Percentiles rank a stretch among this genome's conserved stretches.
These are phyloP conservation scores for Phytophthora syringae DNA, from an alignment of 352 stramenopile genomes.

Conservation along the genomic window DNA sequence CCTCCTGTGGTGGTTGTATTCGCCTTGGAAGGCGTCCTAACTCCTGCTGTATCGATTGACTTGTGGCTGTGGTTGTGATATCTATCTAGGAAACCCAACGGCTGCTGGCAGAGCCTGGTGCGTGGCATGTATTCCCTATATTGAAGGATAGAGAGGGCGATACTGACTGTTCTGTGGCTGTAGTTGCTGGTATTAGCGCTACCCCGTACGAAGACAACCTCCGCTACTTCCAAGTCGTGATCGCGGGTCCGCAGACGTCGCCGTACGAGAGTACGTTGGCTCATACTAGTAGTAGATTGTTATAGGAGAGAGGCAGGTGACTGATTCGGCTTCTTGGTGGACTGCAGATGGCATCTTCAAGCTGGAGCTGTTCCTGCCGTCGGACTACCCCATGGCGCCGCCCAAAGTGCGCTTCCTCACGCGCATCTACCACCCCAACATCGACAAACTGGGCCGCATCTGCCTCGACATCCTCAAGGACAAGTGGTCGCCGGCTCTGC, in stretches of 20 bases:
- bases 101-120: constrained; percentile 93
- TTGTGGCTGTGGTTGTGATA: neutral
- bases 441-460: constrained; percentile 98
- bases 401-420: constrained; percentile 98
- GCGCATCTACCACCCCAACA: constrained; percentile 99
- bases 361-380: constrained; percentile 97
- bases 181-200: constrained; percentile 95
- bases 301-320: constrained; percentile 17
- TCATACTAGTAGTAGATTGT: no score
- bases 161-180: neutral
- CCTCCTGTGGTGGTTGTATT: neutral
- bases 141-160: neutral
- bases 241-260: constrained; percentile 95
- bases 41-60: neutral
- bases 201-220: constrained; percentile 98
- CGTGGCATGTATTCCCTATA: constrained; percentile 1
- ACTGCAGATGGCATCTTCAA: constrained; percentile 91
- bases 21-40: neutral
- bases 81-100: constrained; percentile 92
- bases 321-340: neutral
- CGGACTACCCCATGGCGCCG: constrained; percentile 98
- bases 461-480: constrained; percentile 99
- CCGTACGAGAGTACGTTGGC: constrained; percentile 92
- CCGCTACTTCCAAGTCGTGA: constrained; percentile 98
- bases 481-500: constrained; percentile 98